Percentiles rank a stretch among this genome's conserved stretches.
These are phyloP conservation scores for Solanum sejunctum DNA, from an alignment of 257 asterid genomes.

Conservation along the genomic window DNA sequence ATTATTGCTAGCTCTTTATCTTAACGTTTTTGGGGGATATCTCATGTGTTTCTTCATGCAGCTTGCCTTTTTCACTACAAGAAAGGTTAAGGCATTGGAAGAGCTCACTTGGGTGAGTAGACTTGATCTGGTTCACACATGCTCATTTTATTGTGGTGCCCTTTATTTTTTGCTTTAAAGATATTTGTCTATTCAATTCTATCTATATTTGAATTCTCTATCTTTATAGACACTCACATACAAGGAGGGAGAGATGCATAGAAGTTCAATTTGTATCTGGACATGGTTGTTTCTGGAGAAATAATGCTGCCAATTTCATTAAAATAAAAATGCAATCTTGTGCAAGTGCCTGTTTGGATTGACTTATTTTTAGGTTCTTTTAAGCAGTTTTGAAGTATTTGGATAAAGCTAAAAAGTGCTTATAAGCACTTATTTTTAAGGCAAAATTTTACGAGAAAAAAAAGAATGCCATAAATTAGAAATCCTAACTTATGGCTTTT, in stretches of 20 bases:
- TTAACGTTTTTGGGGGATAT: not conserved
- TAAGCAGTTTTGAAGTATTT: too few relatives aligned
- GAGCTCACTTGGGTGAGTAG: slow-evolving; percentile 90
- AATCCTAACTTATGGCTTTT: too few relatives aligned
- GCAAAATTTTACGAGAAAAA: too few relatives aligned
- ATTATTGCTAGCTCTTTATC: slow-evolving; percentile 1
- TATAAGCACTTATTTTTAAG: too few relatives aligned
- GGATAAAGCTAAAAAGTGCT: too few relatives aligned
- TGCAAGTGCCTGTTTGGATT: not conserved
- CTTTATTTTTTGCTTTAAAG: not conserved
- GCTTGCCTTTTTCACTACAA: slow-evolving; percentile 82
- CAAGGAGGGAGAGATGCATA: not conserved
- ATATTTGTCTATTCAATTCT: not conserved
- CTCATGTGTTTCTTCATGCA: slow-evolving; percentile 24
- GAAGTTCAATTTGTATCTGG: not conserved
- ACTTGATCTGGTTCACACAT: not conserved
- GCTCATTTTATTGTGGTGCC: not conserved
- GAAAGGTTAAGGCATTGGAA: slow-evolving; percentile 76
- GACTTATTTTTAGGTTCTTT: too few relatives aligned
- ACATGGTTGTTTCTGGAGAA: not conserved
- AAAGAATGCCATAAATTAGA: too few relatives aligned
- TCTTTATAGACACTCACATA: not conserved
- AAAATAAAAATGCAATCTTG: not conserved
- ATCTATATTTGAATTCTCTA: not conserved
- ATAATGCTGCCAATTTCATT: not conserved